Evolutionary conservation across 2,329 filamentous ascomycete species (phyloP).

Genomic region (Aplosporella prunicola): DNA sequence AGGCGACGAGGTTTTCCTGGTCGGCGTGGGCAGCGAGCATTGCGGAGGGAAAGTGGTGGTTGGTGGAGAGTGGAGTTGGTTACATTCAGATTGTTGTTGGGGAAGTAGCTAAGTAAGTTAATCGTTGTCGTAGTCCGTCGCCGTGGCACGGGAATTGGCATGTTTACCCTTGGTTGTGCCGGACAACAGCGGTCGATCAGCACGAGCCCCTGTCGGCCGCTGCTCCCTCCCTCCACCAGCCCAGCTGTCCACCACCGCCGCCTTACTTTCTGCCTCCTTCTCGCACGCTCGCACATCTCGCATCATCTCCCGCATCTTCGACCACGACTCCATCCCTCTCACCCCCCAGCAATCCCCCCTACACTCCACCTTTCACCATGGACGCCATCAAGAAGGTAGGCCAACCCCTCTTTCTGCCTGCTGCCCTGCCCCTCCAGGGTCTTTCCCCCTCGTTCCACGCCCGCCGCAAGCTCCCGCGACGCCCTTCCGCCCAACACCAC

Average conservation of each 20-base stretch:
- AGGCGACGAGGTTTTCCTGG: slow-evolving; percentile 79
- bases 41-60: slow-evolving; percentile 24
- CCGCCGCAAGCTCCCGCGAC: not conserved
- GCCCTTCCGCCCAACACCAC: slow-evolving; percentile 13
- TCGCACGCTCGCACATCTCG: slow-evolving; percentile 1
- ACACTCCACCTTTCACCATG: slow-evolving; percentile 20
- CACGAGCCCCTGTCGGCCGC: too few species aligned
- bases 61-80: too few species aligned
- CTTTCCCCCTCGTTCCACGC: slow-evolving; percentile 6
- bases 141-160: too few species aligned
- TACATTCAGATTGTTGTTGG: too few species aligned
- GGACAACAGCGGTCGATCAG: too few species aligned
- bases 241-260: not conserved
- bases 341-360: not conserved
- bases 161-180: too few species aligned
- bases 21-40: slow-evolving; percentile 70
- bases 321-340: not conserved
- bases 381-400: slow-evolving; percentile 36
- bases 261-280: slow-evolving; percentile 6
- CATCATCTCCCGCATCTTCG: slow-evolving; percentile 4
- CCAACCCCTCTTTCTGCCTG: slow-evolving; percentile 16
- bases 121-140: too few species aligned
- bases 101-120: too few species aligned
- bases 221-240: too few species aligned
- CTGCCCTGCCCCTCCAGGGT: slow-evolving; percentile 15